Percentiles rank a stretch among this genome's conserved stretches.
phyloP scores from a whole-genome alignment of 345 rosid genomes.

The Clarkia xantiana region DNA sequence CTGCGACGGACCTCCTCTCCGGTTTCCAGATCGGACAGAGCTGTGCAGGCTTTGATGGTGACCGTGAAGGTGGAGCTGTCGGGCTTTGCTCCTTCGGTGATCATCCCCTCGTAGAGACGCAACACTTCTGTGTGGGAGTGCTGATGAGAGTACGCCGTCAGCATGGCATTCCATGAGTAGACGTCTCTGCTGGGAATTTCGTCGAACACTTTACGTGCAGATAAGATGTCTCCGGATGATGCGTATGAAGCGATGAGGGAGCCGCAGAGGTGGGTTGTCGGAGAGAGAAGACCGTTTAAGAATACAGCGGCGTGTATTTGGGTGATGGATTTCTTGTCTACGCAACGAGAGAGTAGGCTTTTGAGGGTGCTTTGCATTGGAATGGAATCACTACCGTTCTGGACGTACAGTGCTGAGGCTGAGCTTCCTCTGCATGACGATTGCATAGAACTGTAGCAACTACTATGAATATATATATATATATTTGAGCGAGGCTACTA shows the following conservation, averaged over 20 bases:
- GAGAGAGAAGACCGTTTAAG: constrained; percentile 18
- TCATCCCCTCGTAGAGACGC: constrained; percentile 37
- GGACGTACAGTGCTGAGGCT: background rate
- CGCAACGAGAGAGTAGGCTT: constrained; percentile 24
- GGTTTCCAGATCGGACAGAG: constrained; percentile 21
- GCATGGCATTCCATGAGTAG: constrained; percentile 41
- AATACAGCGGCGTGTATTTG: constrained; percentile 34
- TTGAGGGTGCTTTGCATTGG: constrained; percentile 28
- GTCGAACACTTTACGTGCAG: constrained; percentile 49
- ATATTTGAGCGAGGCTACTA: too few relatives aligned
- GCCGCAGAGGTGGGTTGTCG: constrained; percentile 12
- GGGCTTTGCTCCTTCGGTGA: constrained; percentile 31
- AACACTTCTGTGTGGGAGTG: constrained; percentile 28
- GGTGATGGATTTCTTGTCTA: constrained; percentile 15
- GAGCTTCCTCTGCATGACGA: background rate
- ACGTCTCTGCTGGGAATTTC: constrained; percentile 35
- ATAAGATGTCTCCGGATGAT: constrained; percentile 17
- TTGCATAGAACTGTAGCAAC: too few relatives aligned
- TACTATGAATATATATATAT: too few relatives aligned
- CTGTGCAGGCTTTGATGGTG: constrained; percentile 53
- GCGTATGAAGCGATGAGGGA: constrained; percentile 21
- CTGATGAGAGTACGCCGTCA: constrained; percentile 37
- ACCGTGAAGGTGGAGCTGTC: constrained; percentile 69
- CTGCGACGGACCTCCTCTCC: constrained; percentile 44
- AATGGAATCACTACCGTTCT: background rate